Percentiles rank a stretch among this genome's conserved stretches.
Conservation (phyloP, 2,329 filamentous ascomycete genomes). For the Aspergillus brunneoviolaceus region DNA sequence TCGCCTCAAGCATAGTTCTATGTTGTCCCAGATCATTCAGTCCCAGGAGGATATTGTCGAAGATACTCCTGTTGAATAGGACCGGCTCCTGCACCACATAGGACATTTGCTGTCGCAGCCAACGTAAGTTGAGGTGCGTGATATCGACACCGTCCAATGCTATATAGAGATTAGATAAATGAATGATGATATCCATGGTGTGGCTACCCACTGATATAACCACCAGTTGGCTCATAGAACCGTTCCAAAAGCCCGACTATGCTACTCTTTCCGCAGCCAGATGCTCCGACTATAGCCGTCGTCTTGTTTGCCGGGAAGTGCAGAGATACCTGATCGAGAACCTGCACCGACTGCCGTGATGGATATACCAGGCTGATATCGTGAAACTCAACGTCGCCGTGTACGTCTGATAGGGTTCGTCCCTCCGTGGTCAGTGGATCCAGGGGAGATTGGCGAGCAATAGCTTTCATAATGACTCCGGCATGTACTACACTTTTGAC, state of each 20-base stretch:
- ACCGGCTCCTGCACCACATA: slow-evolving; percentile 65
- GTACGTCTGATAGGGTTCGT: slow-evolving; percentile 13
- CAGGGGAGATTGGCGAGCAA: slow-evolving; percentile 38
- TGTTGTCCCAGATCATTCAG: slow-evolving; percentile 46
- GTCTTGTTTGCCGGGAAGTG: slow-evolving; percentile 41
- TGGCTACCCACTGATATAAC: slow-evolving; percentile 25
- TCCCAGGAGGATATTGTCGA: slow-evolving; percentile 67
- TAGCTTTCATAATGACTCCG: slow-evolving; percentile 39
- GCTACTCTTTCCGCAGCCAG: slow-evolving; percentile 72
- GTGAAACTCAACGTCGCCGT: slow-evolving; percentile 39
- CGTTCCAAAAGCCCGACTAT: slow-evolving; percentile 69
- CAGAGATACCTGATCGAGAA: slow-evolving; percentile 35
- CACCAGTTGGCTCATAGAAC: slow-evolving; percentile 60
- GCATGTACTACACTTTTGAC: not conserved
- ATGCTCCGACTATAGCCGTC: slow-evolving; percentile 69
- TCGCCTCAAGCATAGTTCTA: slow-evolving; percentile 6
- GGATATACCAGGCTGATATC: slow-evolving; percentile 35
- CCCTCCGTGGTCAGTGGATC: slow-evolving; percentile 32
- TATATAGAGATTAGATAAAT: not conserved
- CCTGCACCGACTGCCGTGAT: slow-evolving; percentile 41
- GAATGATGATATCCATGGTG: not conserved
- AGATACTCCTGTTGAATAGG: slow-evolving; percentile 79
- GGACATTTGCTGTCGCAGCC: slow-evolving; percentile 18
- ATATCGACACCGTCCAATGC: slow-evolving; percentile 38
- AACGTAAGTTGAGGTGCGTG: slow-evolving; percentile 31